Evolutionary conservation across 1,284 basidiomycete genomes (phyloP).

Genomic region (Ustilago sp.): DNA sequence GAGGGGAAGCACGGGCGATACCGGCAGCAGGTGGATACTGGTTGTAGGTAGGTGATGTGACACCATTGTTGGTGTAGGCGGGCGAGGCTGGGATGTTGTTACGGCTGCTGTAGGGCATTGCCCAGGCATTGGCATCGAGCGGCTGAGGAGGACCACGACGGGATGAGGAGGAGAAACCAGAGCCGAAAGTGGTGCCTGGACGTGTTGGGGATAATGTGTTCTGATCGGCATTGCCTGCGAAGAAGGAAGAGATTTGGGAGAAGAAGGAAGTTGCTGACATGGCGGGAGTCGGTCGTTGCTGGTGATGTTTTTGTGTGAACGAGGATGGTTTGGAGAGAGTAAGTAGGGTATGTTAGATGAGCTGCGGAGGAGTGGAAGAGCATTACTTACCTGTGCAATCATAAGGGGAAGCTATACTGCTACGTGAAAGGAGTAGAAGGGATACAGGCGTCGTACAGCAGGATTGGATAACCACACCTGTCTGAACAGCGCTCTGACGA

Average conservation of each 20-base stretch:
- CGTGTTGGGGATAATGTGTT: constrained; percentile 13
- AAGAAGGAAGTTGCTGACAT: constrained; percentile 54
- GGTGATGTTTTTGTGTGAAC: not conserved
- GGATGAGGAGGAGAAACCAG: constrained; percentile 43
- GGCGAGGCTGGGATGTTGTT: constrained; percentile 41
- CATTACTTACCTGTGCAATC: constrained; percentile 26
- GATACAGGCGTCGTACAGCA: too few relatives aligned
- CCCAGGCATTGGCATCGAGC: constrained; percentile 52
- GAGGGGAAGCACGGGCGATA: constrained; percentile 33
- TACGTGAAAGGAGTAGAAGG: too few relatives aligned
- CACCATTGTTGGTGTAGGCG: constrained; percentile 23
- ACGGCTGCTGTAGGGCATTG: constrained; percentile 54
- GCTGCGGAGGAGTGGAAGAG: not conserved
- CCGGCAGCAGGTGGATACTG: constrained; percentile 45
- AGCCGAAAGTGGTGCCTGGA: constrained; percentile 43
- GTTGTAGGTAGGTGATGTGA: constrained; percentile 23
- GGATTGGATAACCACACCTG: too few relatives aligned
- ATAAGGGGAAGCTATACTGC: constrained; percentile 15
- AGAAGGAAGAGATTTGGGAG: constrained; percentile 62
- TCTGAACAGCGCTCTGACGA: not conserved
- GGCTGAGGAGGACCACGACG: constrained; percentile 48
- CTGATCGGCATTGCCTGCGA: constrained; percentile 32
- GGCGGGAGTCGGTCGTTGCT: constrained; percentile 40
- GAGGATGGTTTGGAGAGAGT: not conserved
- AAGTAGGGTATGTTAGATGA: not conserved